Base-by-base conservation (phyloP, 345 rosid genomes). In the Melastoma malabathricum region DNA sequence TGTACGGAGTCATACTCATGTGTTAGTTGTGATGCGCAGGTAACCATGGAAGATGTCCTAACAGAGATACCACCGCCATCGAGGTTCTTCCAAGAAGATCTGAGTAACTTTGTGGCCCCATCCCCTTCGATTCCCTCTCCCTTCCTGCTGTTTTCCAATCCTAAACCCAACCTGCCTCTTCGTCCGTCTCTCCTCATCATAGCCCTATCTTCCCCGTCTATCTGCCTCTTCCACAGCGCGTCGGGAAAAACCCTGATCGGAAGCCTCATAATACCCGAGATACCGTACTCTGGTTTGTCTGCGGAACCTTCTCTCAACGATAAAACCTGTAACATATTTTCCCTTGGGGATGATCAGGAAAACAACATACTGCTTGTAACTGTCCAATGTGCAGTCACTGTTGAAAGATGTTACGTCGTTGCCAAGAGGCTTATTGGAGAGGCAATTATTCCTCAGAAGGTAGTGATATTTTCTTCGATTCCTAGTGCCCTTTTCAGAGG, bases 51-150 rank as follows among this genome's bases (percentile, higher is more conserved):
- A 76, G 95, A 87, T 70, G 78, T 84, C 10, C 69, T 92, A 17
- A 87, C 95, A 0, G 95, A 92, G 75, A 73, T 81, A 29, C 93
- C 98, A 17, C 96, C 93, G 39, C 97, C 98, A 53, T 84, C 98
- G 43, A 80, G 97, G 70, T 87, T 92, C 71, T 77, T 82, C 45
- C 81, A 77, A 77, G 98, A 92, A 63, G 98, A 92, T 63, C 95
- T 92, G 41, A 83, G 82, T 80, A 92, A 79, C 70, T 92, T 87
- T 54, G 45, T 78, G 10, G 56, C 64, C 14, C 79, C 78, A 23
- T 66, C 69, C 0, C 75, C 72, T 12, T 57, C 79, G 19, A 70
- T 79, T 60, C 86, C 97, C 1, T 68, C 74, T 47, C 98, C 98
- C 15, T 81, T 88, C 75, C 69, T 84, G 18, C 0, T 80, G 61